Percentiles rank a stretch among this genome's conserved stretches.
phyloP scores from a whole-genome alignment of 805 yeast species.

The Komagataella pseudopastoris region DNA sequence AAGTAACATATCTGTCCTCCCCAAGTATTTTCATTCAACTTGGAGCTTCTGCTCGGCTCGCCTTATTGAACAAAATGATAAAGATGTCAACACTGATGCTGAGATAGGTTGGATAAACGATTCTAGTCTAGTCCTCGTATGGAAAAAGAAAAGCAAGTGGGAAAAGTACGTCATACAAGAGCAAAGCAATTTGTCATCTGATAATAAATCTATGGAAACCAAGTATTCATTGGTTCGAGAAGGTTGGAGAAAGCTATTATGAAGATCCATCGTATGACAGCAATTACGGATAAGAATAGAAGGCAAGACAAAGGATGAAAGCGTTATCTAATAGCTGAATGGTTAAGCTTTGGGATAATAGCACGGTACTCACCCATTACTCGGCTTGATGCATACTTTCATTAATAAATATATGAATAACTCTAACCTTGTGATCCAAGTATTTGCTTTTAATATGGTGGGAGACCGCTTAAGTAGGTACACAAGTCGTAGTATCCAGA shows the following conservation, averaged over 20 bases:
- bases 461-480: conserved; percentile 5
- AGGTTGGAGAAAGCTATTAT: neutral
- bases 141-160: conserved; percentile 70
- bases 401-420: no score
- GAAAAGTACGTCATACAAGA: conserved; percentile 71
- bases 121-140: conserved; percentile 57
- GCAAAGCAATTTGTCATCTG: neutral
- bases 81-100: conserved; percentile 12
- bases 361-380: neutral
- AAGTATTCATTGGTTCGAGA: neutral
- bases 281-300: neutral
- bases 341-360: neutral
- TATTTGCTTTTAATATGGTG: neutral
- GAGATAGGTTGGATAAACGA: conserved; percentile 65
- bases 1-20: conserved; percentile 46
- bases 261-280: neutral
- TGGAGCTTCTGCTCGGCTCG: conserved; percentile 82
- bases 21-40: conserved; percentile 65
- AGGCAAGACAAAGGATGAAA: neutral
- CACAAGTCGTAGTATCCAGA: conserved; percentile 6
- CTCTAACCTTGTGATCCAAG: neutral
- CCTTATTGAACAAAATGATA: conserved; percentile 17
- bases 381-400: neutral
- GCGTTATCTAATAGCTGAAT: neutral
- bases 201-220: neutral